Conservation (phyloP, 208 protist species). For the Crithidia brevicula region DNA sequence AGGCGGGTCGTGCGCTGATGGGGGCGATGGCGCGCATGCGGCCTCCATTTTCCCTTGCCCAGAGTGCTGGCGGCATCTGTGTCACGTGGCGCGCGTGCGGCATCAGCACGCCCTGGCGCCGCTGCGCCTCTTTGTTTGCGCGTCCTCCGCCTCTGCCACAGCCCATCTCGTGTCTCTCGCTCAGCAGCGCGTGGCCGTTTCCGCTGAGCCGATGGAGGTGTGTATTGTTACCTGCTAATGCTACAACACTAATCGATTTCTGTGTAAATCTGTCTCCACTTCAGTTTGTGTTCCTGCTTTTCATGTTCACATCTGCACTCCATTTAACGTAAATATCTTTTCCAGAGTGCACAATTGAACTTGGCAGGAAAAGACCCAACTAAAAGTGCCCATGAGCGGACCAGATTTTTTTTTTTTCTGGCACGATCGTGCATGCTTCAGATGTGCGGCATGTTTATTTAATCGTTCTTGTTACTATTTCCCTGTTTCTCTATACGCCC, state of each 20-base stretch:
- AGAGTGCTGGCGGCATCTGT: constrained; percentile 78
- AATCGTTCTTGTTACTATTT: too few species aligned
- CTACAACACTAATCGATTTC: too few species aligned
- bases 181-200: constrained; percentile 21
- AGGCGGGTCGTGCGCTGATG: background rate
- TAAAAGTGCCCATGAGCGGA: too few species aligned
- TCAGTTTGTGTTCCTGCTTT: background rate
- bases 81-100: constrained; percentile 50
- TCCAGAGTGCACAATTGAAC: background rate
- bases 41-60: constrained; percentile 66
- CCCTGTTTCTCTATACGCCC: too few species aligned
- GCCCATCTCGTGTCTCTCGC: constrained; percentile 23
- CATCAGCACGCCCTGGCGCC: constrained; percentile 31
- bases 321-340: too few species aligned
- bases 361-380: too few species aligned
- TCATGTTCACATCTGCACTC: too few species aligned
- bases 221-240: constrained; percentile 17
- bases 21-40: background rate
- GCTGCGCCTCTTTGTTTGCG: constrained; percentile 53
- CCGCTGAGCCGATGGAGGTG: constrained; percentile 27
- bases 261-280: too few species aligned
- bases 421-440: too few species aligned
- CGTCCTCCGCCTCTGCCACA: constrained; percentile 6
- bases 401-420: too few species aligned
- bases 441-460: too few species aligned